A percentile compares a stretch with the other conserved stretches of the same genome.
Evolutionary conservation across 495 filamentous ascomycete genomes (phyloP).

Genomic region (Neurospora sp.): DNA sequence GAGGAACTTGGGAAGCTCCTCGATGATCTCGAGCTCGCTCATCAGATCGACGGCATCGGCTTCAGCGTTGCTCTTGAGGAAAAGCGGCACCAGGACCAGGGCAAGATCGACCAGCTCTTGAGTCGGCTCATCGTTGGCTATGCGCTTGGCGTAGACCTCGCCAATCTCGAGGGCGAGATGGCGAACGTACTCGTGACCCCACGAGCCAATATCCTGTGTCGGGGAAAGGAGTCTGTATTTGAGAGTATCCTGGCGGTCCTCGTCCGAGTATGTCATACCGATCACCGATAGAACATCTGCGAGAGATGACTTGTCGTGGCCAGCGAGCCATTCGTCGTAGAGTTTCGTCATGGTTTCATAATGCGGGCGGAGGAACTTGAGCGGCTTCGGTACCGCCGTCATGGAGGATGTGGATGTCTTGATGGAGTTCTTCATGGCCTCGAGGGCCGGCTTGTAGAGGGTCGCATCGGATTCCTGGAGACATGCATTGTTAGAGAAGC

Average conservation of each 20-base stretch:
- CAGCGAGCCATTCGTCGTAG: conserved; percentile 79
- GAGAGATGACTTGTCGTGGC: conserved; percentile 76
- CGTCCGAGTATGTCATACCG: conserved; percentile 98
- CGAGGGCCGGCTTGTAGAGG: conserved; percentile 84
- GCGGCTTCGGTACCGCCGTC: conserved; percentile 95
- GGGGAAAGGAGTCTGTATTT: conserved; percentile 89
- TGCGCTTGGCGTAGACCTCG: conserved; percentile 75
- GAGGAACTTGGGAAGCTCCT: conserved; percentile 76
- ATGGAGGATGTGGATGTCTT: conserved; percentile 98
- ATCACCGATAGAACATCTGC: conserved; percentile 95
- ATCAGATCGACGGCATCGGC: conserved; percentile 95
- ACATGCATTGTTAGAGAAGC: conserved; percentile 7
- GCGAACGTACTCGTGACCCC: conserved; percentile 97
- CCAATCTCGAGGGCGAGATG: conserved; percentile 95
- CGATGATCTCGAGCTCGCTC: conserved; percentile 94
- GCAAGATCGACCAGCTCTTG: conserved; percentile 76
- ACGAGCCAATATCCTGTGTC: conserved; percentile 85
- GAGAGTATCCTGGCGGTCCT: conserved; percentile 87
- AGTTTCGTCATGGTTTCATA: conserved; percentile 75
- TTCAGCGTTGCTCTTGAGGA: conserved; percentile 94
- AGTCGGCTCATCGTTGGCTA: conserved; percentile 44
- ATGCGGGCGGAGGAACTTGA: conserved; percentile 95
- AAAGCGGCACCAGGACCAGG: conserved; percentile 78
- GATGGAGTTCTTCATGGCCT: conserved; percentile 93
- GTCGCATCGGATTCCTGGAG: conserved; percentile 68